These are phyloP conservation scores for Colletotrichum endophyticum DNA, from an alignment of 2,329 filamentous ascomycete species.

Conservation along the genomic window DNA sequence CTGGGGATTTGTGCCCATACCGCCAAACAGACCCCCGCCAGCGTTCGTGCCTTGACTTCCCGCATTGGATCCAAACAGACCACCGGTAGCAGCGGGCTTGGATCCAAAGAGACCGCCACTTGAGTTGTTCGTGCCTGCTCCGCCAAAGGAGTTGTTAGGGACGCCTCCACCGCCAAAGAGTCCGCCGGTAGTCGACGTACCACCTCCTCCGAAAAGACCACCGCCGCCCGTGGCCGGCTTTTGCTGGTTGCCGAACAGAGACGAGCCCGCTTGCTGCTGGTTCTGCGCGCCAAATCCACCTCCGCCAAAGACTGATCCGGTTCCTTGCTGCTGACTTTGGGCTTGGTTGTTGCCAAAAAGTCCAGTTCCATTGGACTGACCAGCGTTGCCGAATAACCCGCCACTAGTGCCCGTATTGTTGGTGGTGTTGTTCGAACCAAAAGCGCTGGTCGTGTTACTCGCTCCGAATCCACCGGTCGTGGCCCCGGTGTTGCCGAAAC, in stretches of 20 bases:
- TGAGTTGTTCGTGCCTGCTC: slow-evolving; percentile 46
- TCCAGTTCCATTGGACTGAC: slow-evolving; percentile 36
- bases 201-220: slow-evolving; percentile 23
- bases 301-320: slow-evolving; percentile 29
- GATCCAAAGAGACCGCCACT: slow-evolving; percentile 43
- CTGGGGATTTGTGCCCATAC: slow-evolving; percentile 31
- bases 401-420: slow-evolving; percentile 28
- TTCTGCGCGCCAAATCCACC: slow-evolving; percentile 27
- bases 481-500: slow-evolving; percentile 45
- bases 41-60: slow-evolving; percentile 31
- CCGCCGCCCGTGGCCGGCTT: slow-evolving; percentile 21
- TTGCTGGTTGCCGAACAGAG: slow-evolving; percentile 30
- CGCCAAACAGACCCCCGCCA: slow-evolving; percentile 57
- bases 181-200: slow-evolving; percentile 37
- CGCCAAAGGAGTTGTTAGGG: slow-evolving; percentile 41
- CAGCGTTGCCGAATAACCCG: slow-evolving; percentile 49
- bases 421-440: slow-evolving; percentile 40
- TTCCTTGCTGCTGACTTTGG: slow-evolving; percentile 23
- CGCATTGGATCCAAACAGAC: slow-evolving; percentile 50
- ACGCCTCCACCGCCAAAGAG: slow-evolving; percentile 44
- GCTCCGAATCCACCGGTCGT: slow-evolving; percentile 30
- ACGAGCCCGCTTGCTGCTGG: slow-evolving; percentile 25
- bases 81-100: slow-evolving; percentile 43
- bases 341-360: slow-evolving; percentile 40
- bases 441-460: slow-evolving; percentile 41